Conservation (phyloP, 305 asterid genomes). For the Petunia hybrid region DNA sequence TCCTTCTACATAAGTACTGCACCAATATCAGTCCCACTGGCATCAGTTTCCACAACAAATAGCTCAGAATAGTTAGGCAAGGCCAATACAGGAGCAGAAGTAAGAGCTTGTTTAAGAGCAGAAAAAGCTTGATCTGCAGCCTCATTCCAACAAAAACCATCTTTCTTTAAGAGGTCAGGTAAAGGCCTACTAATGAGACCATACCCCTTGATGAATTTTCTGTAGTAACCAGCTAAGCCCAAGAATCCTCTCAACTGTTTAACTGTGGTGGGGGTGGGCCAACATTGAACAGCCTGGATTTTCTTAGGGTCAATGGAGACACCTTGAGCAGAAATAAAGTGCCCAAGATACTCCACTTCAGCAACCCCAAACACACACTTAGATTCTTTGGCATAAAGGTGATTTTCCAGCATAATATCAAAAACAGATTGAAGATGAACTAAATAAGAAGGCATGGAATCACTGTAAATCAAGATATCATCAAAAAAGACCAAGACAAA, state of each 20-base stretch:
- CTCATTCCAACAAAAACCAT: background rate
- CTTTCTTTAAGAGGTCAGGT: too few species aligned
- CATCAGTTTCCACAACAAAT: background rate
- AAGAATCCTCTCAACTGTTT: background rate
- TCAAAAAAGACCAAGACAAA: background rate
- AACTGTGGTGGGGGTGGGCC: background rate
- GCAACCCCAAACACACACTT: background rate
- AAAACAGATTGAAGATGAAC: background rate
- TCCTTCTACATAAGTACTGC: background rate
- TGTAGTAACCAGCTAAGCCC: background rate
- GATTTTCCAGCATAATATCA: background rate
- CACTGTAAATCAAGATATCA: background rate
- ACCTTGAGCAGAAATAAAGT: background rate
- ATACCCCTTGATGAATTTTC: background rate
- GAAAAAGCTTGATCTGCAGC: background rate
- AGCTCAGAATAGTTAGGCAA: too few species aligned
- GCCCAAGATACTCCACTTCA: background rate
- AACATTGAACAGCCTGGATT: background rate
- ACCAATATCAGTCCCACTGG: background rate
- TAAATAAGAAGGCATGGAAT: background rate
- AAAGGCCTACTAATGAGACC: background rate
- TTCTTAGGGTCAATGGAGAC: background rate
- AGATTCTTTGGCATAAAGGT: background rate
- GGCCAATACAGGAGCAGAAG: background rate
- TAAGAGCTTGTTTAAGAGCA: background rate